Evolutionary conservation across 2,329 filamentous ascomycete species (phyloP).

Genomic region (Cladosporium sp.): DNA sequence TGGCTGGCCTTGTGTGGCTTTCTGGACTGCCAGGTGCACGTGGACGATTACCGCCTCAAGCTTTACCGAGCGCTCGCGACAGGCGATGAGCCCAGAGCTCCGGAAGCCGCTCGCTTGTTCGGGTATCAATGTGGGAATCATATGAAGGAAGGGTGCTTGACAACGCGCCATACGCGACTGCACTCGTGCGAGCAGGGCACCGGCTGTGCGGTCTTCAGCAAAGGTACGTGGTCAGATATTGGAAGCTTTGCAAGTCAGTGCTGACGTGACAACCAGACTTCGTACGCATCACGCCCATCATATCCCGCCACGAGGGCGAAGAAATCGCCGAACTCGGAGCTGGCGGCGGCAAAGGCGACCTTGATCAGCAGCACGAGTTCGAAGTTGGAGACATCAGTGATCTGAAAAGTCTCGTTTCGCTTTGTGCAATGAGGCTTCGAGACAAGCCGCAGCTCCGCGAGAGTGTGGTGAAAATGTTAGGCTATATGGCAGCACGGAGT

Average conservation of each 20-base stretch:
- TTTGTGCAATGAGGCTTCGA: constrained; percentile 43
- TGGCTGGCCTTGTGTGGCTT: constrained; percentile 76
- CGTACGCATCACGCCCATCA: constrained; percentile 74
- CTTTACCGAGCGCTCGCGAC: constrained; percentile 62
- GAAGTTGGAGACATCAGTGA: constrained; percentile 50
- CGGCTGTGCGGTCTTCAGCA: constrained; percentile 51
- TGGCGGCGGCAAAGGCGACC: constrained; percentile 74
- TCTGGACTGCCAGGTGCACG: constrained; percentile 68
- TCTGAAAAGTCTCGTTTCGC: constrained; percentile 49
- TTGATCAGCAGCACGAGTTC: constrained; percentile 64
- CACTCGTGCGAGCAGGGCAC: constrained; percentile 82
- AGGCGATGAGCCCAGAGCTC: constrained; percentile 42
- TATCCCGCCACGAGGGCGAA: constrained; percentile 59
- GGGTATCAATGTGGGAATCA: constrained; percentile 74
- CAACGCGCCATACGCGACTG: constrained; percentile 58
- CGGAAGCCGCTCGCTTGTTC: constrained; percentile 53
- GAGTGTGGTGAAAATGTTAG: constrained; percentile 34
- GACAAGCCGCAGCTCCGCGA: constrained; percentile 31
- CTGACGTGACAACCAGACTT: constrained; percentile 42
- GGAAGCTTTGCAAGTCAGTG: not conserved
- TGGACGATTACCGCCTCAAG: constrained; percentile 73
- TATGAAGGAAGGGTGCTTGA: constrained; percentile 67
- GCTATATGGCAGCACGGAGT: constrained; percentile 18
- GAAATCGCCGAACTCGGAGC: constrained; percentile 70
- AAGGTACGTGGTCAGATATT: constrained; percentile 20